A percentile compares a stretch with the other conserved stretches of the same genome.
Evolutionary conservation across 257 asterid species (phyloP).

Genomic region (Capsicum chinense): DNA sequence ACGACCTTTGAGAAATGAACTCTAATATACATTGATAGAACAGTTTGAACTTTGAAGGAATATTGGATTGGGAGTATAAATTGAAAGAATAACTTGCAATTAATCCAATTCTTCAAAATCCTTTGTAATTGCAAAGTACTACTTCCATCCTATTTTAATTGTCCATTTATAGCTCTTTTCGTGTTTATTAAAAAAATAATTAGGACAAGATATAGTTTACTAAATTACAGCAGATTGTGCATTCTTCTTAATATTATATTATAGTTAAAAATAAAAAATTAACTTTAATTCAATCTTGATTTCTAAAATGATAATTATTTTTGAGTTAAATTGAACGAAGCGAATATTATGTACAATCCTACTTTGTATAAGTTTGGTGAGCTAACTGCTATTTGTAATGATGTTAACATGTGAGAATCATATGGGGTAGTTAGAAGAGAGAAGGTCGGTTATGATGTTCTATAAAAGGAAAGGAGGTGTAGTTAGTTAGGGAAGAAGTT

Average conservation of each 20-base stretch:
- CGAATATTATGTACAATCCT: neutral
- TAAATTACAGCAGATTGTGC: neutral
- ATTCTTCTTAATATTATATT: too few species aligned
- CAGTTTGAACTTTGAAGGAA: constrained; percentile 1
- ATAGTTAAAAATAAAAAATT: too few species aligned
- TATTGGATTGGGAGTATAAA: neutral
- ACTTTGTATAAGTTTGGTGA: too few species aligned
- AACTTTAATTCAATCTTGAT: neutral
- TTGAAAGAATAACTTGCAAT: neutral
- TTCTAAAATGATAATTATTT: neutral
- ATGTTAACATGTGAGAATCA: too few species aligned
- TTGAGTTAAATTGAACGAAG: neutral
- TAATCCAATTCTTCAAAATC: neutral
- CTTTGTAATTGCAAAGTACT: neutral
- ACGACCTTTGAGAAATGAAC: neutral
- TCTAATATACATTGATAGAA: neutral
- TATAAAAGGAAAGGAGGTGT: too few species aligned
- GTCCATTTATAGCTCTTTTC: neutral
- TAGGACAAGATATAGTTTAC: neutral
- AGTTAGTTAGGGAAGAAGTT: too few species aligned
- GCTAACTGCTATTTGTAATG: too few species aligned
- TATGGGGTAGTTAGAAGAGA: too few species aligned
- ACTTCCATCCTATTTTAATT: neutral
- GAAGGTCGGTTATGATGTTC: too few species aligned
- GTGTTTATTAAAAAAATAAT: neutral